Conservation (phyloP, 768 basidiomycete genomes). For the Suillus paluster region DNA sequence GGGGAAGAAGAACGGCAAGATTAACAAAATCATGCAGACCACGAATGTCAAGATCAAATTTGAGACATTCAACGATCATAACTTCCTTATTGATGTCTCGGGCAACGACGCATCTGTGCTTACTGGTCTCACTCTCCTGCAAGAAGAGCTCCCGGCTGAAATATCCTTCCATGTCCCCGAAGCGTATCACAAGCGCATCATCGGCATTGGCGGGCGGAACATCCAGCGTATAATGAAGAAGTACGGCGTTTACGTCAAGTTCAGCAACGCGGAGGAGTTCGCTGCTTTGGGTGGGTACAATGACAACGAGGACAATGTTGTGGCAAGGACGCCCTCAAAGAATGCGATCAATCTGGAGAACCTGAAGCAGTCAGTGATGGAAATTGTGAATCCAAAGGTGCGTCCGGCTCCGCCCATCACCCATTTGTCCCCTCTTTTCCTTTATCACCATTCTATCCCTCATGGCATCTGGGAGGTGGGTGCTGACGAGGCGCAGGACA, state of each 20-base stretch:
- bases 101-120: slow-evolving; percentile 85
- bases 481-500: slow-evolving; percentile 65
- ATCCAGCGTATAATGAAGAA: slow-evolving; percentile 99
- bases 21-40: slow-evolving; percentile 99
- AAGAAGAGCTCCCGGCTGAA: slow-evolving; percentile 98
- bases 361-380: slow-evolving; percentile 96
- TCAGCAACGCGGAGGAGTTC: slow-evolving; percentile 97
- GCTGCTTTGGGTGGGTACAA: slow-evolving; percentile 92
- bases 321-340: slow-evolving; percentile 98
- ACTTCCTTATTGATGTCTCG: slow-evolving; percentile 91
- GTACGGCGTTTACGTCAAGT: slow-evolving; percentile 99
- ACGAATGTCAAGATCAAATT: slow-evolving; percentile 99
- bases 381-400: slow-evolving; percentile 95
- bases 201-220: slow-evolving; percentile 96
- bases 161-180: slow-evolving; percentile 99
- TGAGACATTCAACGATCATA: slow-evolving; percentile 96
- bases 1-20: slow-evolving; percentile 99
- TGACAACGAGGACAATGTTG: slow-evolving; percentile 98
- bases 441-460: slow-evolving; percentile 3
- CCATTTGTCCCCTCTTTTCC: slow-evolving; percentile 5
- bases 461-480: not conserved
- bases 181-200: slow-evolving; percentile 98
- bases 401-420: slow-evolving; percentile 17
- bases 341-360: slow-evolving; percentile 95
- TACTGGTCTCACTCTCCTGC: slow-evolving; percentile 85